Evolutionary conservation across 768 basidiomycete genomes (phyloP), one percentile per base, ranked within the genome.

Genomic region (Suillus decipiens): DNA sequence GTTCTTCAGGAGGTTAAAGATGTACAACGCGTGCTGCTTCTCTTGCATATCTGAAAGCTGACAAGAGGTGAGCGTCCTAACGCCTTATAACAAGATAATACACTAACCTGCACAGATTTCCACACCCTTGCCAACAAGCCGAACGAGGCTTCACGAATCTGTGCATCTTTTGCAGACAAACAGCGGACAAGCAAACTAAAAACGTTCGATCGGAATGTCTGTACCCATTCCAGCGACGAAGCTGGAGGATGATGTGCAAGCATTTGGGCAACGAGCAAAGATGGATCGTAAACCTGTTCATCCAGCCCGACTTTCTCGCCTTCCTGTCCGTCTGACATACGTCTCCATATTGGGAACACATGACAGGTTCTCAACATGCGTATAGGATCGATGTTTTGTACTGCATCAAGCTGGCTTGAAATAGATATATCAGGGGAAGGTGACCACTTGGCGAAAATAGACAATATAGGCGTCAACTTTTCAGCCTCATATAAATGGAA

Each of bases 401-500:
- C 70, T 1, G 88, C 86, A 37, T 93, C 89, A 31, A 93, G 75
- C 3, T 83, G 77, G 36, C 78, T 79, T 0, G 77, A 75, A 0
- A 86, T 84, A 0, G 77, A 62, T 0, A 74, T 67, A 15, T 81
- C 82, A 0, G 75, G 70, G 0, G 81, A 79, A 0, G 83, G 72
- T 0, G 89, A 87, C 91, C 95, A 96, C 33, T 75, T 73, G 0
- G 78, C 75, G 37, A 98, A 78, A 15, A 96, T 75, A 0, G 86
- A 79, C 1, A 85, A 80, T 1, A 88, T 76, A 0, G 94, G 91
- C 0, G 81, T 75, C 64, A 86, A 87, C 10, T 88, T 84, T 63
- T 93, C 85, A 0, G 69, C 70, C 68, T 95, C 93, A 69, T 95
- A 95, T 0, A 95, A 77, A 41, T 84, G 84, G 78, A 96, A 89